These are phyloP conservation scores for Talaromyces pinophilus DNA, from an alignment of 2,329 filamentous ascomycete genomes.

Conservation along the genomic window DNA sequence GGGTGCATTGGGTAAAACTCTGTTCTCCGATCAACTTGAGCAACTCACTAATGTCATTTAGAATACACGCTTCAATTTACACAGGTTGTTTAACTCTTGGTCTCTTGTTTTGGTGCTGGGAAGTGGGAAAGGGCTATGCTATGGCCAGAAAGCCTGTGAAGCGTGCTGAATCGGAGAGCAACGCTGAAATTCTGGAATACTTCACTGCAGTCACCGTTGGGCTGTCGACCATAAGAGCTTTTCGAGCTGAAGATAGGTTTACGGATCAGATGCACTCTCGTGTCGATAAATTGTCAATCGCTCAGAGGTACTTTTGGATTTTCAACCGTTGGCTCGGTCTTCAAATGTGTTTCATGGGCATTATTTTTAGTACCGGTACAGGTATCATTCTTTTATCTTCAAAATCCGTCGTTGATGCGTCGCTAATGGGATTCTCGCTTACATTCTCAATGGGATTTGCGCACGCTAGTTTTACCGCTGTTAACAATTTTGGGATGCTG, in stretches of 20 bases:
- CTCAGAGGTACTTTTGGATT: slow-evolving; percentile 68
- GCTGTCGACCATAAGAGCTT: slow-evolving; percentile 73
- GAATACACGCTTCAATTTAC: slow-evolving; percentile 55
- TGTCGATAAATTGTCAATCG: slow-evolving; percentile 67
- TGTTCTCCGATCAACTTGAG: slow-evolving; percentile 60
- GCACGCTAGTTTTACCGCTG: slow-evolving; percentile 62
- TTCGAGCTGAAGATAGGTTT: slow-evolving; percentile 68
- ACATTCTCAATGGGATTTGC: slow-evolving; percentile 72
- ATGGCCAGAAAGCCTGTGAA: slow-evolving; percentile 3
- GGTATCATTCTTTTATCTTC: slow-evolving; percentile 64
- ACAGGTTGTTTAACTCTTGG: slow-evolving; percentile 42
- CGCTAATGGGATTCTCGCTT: slow-evolving; percentile 73
- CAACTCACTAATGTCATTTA: slow-evolving; percentile 60
- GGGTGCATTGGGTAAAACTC: slow-evolving; percentile 65
- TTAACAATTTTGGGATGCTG: slow-evolving; percentile 67
- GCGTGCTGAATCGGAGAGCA: slow-evolving; percentile 62
- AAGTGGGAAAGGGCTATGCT: neutral
- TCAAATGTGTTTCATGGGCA: slow-evolving; percentile 70
- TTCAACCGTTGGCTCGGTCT: slow-evolving; percentile 78
- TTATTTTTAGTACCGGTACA: slow-evolving; percentile 67
- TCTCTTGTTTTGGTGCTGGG: slow-evolving; percentile 65
- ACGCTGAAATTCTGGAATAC: slow-evolving; percentile 73
- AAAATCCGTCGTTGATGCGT: slow-evolving; percentile 63
- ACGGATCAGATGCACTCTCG: slow-evolving; percentile 67
- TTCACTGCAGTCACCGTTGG: slow-evolving; percentile 73